Percentiles rank a stretch among this genome's conserved stretches.
Conservation (phyloP, 2,329 filamentous ascomycete species). For the Verticillium alfalfae region DNA sequence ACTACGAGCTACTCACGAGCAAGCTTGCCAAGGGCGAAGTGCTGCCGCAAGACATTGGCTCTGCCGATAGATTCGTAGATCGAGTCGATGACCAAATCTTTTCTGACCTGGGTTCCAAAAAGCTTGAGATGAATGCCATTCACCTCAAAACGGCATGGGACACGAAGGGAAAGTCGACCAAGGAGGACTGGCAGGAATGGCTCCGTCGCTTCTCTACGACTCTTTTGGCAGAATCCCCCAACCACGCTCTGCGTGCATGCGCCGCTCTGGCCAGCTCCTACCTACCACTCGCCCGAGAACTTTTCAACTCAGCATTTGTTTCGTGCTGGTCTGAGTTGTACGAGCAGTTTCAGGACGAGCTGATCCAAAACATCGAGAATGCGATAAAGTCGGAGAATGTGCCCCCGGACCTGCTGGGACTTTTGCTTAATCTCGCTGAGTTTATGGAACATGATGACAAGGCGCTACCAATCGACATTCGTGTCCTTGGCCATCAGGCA, state of each 20-base stretch:
- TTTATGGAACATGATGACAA: slow-evolving; percentile 99
- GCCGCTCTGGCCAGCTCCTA: slow-evolving; percentile 88
- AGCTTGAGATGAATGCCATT: slow-evolving; percentile 94
- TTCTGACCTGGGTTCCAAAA: slow-evolving; percentile 83
- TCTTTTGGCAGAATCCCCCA: slow-evolving; percentile 88
- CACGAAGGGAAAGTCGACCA: slow-evolving; percentile 91
- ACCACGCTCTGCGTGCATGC: slow-evolving; percentile 89
- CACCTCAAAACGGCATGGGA: slow-evolving; percentile 98
- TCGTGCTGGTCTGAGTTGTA: slow-evolving; percentile 99
- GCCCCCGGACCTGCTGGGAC: slow-evolving; percentile 88
- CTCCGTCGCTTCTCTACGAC: slow-evolving; percentile 95
- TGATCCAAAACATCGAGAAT: slow-evolving; percentile 91
- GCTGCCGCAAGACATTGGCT: slow-evolving; percentile 89
- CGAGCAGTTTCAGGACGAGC: slow-evolving; percentile 92
- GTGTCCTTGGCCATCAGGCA: slow-evolving; percentile 88
- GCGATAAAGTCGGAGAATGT: slow-evolving; percentile 94
- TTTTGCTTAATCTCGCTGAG: slow-evolving; percentile 91
- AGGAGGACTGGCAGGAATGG: slow-evolving; percentile 99
- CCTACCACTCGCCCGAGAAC: slow-evolving; percentile 80
- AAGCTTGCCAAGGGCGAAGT: slow-evolving; percentile 94
- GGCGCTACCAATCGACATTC: slow-evolving; percentile 92
- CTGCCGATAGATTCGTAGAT: slow-evolving; percentile 73
- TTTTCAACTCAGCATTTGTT: slow-evolving; percentile 98
- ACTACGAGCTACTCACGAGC: slow-evolving; percentile 86
- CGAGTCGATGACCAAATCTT: slow-evolving; percentile 75